phyloP scores from a whole-genome alignment of 768 basidiomycete species.

The Collybiopsis confluens region DNA sequence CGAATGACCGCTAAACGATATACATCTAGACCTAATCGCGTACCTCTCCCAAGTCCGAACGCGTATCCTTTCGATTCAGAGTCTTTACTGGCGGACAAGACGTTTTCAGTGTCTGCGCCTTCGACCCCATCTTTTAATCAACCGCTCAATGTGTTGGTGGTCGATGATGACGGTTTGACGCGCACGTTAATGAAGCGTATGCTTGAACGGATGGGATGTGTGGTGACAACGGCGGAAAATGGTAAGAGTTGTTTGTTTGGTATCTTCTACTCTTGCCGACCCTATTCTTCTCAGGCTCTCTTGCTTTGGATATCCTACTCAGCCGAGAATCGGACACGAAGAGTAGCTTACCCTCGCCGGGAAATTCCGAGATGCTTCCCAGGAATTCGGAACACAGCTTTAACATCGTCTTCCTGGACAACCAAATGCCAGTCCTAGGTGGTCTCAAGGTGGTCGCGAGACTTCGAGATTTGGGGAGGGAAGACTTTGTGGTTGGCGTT shows the following conservation, averaged over 20 bases:
- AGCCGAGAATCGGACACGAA: background rate
- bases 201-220: constrained; percentile 73
- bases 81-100: background rate
- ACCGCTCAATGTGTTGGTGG: constrained; percentile 66
- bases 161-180: constrained; percentile 81
- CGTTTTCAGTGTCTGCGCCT: constrained; percentile 29
- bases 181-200: constrained; percentile 78
- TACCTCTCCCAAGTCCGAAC: constrained; percentile 30
- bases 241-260: constrained; percentile 36
- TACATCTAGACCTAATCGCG: constrained; percentile 31
- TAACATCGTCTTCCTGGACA: constrained; percentile 53
- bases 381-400: constrained; percentile 32
- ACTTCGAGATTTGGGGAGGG: constrained; percentile 59
- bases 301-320: constrained; percentile 1
- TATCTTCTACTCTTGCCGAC: constrained; percentile 8
- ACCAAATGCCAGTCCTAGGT: constrained; percentile 82
- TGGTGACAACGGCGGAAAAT: constrained; percentile 79
- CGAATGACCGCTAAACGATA: background rate
- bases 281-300: background rate
- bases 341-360: background rate
- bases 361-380: background rate
- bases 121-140: constrained; percentile 39
- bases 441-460: constrained; percentile 65
- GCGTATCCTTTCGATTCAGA: constrained; percentile 25
- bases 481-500: constrained; percentile 79